Evolutionary conservation across 805 yeast genomes (phyloP), one percentile per base, ranked within the genome.

Genomic region (Yarrowia sp.): DNA sequence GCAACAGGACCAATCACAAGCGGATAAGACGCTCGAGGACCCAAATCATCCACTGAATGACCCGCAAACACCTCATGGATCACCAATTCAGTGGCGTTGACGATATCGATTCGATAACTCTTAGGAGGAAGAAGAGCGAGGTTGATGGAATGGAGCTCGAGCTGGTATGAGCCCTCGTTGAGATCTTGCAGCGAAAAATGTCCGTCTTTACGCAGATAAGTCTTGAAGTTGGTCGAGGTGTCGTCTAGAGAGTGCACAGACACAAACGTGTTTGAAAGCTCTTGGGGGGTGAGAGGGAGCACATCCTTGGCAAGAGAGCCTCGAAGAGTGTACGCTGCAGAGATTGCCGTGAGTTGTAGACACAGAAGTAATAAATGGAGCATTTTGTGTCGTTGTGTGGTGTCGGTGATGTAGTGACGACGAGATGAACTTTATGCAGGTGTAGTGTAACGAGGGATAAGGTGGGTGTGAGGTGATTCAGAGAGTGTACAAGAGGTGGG

Each of bases 1-100:
- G 67, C 66, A n/a, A 69, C 64, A 2, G 75, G 72, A 1, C 50
- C 66, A 35, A 77, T 51, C 17, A 65, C 70, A 32, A 77, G 65
- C 3, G 80, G 80, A 61, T 69, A 72, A 5, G 68, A 66, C 10
- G 70, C 74, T 8, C 70, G 28, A 1, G 77, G 74, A 3, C 79
- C 78, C 10, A 66, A 65, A 35, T 69, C 71, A 18, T 42, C 55
- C 41, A 72, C 63, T 22, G 69, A 70, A 44, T 74, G 75, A 43
- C 76, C 77, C 4, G 66, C 64, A 17, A 66, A 65, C 11, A 73
- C 67, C 64, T 68, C 61, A 57, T 69, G 70, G 36, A 74, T 73
- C 33, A 55, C 67, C 36, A 74, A 65, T 4, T 67, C 77, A 8
- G 57, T 66, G 31, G 71, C 68, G 8, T 68, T 66, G 11, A 68